Evolutionary conservation across 306 rosid genomes (phyloP).

Genomic region (Oxytropis ochrocephala): DNA sequence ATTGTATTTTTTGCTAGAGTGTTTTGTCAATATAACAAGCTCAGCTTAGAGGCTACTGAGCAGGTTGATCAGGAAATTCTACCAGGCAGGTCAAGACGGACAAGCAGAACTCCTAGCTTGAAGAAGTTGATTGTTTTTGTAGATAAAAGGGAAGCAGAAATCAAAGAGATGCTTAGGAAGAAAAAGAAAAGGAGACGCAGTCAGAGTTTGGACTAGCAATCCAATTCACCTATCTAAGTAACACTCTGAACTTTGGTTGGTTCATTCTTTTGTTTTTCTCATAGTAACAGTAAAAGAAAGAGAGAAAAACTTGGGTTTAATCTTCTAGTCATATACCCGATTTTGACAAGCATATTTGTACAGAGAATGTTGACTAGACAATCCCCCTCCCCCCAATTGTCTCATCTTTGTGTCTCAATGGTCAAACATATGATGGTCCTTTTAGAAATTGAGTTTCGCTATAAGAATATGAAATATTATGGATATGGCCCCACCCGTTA

Average conservation of each 20-base stretch:
- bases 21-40: slow-evolving; percentile 43
- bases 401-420: neutral
- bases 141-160: slow-evolving; percentile 55
- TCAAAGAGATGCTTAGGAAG: slow-evolving; percentile 50
- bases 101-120: slow-evolving; percentile 37
- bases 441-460: too few relatives aligned
- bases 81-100: slow-evolving; percentile 22
- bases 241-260: slow-evolving; percentile 1
- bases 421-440: neutral
- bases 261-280: neutral
- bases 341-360: neutral
- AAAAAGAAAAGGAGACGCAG: slow-evolving; percentile 25
- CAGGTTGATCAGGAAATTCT: slow-evolving; percentile 33
- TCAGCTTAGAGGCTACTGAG: slow-evolving; percentile 24
- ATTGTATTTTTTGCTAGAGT: slow-evolving; percentile 42
- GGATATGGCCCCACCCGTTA: too few relatives aligned
- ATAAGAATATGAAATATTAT: too few relatives aligned
- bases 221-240: slow-evolving; percentile 23
- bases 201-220: slow-evolving; percentile 10
- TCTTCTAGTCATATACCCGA: neutral
- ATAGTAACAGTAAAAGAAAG: neutral
- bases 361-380: neutral
- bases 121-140: slow-evolving; percentile 46
- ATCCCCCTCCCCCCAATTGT: neutral
- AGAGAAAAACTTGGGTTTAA: neutral